A percentile compares a stretch with the other conserved stretches of the same genome.
Conservation (phyloP, 1,139 yeast genomes). For the Lodderomyces parapsilosis region DNA sequence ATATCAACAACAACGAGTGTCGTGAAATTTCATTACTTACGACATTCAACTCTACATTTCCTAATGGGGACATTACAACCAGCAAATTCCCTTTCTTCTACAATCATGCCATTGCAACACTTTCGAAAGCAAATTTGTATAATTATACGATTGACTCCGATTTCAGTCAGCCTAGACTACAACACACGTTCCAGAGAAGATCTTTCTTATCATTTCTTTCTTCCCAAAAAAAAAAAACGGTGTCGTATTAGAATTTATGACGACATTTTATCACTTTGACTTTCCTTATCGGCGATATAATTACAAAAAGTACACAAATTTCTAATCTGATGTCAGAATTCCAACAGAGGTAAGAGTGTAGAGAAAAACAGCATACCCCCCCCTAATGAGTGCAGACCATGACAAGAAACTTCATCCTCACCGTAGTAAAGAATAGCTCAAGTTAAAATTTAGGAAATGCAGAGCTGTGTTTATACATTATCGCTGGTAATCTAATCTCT, state of each 20-base stretch:
- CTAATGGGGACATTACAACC: no score
- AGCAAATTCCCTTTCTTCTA: no score
- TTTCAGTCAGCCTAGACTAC: no score
- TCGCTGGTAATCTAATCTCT: not conserved
- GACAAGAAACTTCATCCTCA: not conserved
- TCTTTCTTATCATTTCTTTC: not conserved
- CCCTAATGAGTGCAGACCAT: no score
- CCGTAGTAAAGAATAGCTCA: not conserved
- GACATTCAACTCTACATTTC: no score
- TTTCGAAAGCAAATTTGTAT: no score
- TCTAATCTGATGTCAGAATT: conserved; percentile 1
- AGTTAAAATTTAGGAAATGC: not conserved
- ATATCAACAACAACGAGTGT: no score
- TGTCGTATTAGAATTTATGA: not conserved
- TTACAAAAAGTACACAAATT: not conserved
- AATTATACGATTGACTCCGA: no score
- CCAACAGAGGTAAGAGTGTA: not conserved
- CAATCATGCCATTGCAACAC: no score
- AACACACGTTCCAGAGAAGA: no score
- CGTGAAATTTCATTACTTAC: no score
- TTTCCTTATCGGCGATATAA: not conserved
- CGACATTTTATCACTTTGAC: not conserved
- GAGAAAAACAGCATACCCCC: not conserved
- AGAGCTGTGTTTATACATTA: not conserved
- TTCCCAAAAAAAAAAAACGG: not conserved